A percentile compares a stretch with the other conserved stretches of the same genome.
Conservation (phyloP, 345 rosid genomes). For the Salix udensis region DNA sequence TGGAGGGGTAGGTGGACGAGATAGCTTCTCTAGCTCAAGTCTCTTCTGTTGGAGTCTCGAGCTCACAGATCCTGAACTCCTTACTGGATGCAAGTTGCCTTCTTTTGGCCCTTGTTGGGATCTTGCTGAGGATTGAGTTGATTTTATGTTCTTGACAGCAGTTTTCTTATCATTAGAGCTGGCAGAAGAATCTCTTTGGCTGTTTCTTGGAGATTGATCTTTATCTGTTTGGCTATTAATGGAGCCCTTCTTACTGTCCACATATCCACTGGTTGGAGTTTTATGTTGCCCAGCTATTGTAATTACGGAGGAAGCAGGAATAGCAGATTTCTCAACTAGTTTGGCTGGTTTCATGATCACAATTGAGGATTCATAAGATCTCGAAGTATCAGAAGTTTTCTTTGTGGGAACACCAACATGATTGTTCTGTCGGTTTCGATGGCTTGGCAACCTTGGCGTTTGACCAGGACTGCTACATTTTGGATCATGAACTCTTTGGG, state of each 20-base stretch:
- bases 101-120: constrained; percentile 49
- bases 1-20: constrained; percentile 84
- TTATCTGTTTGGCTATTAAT: constrained; percentile 34
- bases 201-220: constrained; percentile 44
- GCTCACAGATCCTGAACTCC: constrained; percentile 65
- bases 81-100: constrained; percentile 32
- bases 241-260: constrained; percentile 37
- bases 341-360: constrained; percentile 97
- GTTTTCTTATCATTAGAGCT: constrained; percentile 51
- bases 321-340: constrained; percentile 58
- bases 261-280: constrained; percentile 35
- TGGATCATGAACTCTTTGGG: constrained; percentile 37
- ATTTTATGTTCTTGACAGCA: constrained; percentile 34
- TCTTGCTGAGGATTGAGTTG: constrained; percentile 42
- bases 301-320: constrained; percentile 51
- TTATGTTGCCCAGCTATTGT: constrained; percentile 48
- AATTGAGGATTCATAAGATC: constrained; percentile 72
- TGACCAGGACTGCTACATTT: constrained; percentile 36
- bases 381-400: constrained; percentile 37
- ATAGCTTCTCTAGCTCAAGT: constrained; percentile 59
- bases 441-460: constrained; percentile 32
- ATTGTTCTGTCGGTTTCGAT: constrained; percentile 23
- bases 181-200: constrained; percentile 31
- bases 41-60: constrained; percentile 81
- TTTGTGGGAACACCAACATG: constrained; percentile 28